These are phyloP conservation scores for Pestalotiopsis sp. DNA, from an alignment of 2,329 filamentous ascomycete genomes.

Conservation along the genomic window DNA sequence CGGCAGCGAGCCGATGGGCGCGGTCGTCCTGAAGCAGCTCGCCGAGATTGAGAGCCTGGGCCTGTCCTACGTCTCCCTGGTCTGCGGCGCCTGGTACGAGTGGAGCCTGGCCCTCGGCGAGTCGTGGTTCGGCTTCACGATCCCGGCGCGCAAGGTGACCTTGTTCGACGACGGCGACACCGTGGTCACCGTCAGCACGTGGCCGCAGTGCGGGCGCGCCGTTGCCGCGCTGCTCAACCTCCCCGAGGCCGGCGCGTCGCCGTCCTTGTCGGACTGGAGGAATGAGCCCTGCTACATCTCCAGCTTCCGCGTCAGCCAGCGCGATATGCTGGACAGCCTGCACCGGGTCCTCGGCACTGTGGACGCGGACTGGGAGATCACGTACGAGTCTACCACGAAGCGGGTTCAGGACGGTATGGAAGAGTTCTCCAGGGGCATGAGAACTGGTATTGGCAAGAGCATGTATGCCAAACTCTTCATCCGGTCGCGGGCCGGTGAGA, in stretches of 20 bases:
- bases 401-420: slow-evolving; percentile 48
- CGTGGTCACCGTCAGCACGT: slow-evolving; percentile 58
- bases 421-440: slow-evolving; percentile 42
- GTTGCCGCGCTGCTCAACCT: slow-evolving; percentile 51
- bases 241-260: slow-evolving; percentile 32
- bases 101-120: slow-evolving; percentile 42
- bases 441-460: slow-evolving; percentile 44
- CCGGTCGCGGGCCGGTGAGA: background rate
- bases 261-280: slow-evolving; percentile 40
- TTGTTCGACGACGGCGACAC: slow-evolving; percentile 57
- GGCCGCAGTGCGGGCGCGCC: slow-evolving; percentile 54
- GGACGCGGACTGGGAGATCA: slow-evolving; percentile 61
- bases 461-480: slow-evolving; percentile 46
- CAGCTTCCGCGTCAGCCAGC: slow-evolving; percentile 60
- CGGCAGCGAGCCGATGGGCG: slow-evolving; percentile 29
- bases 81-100: slow-evolving; percentile 51
- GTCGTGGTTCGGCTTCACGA: slow-evolving; percentile 47
- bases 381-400: slow-evolving; percentile 42
- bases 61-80: slow-evolving; percentile 35
- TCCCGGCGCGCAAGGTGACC: slow-evolving; percentile 37
- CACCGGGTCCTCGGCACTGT: slow-evolving; percentile 56
- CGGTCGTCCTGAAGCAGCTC: slow-evolving; percentile 16
- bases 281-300: slow-evolving; percentile 51
- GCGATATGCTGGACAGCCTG: slow-evolving; percentile 62
- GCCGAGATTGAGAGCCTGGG: slow-evolving; percentile 38